These are phyloP conservation scores for Emergomyces pasteurianus DNA, from an alignment of 2,329 filamentous ascomycete species.

Conservation along the genomic window DNA sequence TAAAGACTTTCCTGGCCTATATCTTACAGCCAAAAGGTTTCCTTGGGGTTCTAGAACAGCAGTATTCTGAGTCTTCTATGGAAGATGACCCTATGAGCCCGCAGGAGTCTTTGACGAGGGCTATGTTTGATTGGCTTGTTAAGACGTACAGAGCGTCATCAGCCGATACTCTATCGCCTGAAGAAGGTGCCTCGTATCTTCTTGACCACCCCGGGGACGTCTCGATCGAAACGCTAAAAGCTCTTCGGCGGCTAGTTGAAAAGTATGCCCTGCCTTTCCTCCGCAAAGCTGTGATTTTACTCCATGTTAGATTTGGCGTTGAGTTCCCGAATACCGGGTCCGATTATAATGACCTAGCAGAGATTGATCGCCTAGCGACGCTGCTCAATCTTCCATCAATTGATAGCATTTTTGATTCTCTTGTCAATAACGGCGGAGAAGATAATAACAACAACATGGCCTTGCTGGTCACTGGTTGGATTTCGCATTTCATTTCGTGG, in stretches of 20 bases:
- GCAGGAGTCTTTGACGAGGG: constrained; percentile 19
- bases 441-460: constrained; percentile 33
- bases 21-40: constrained; percentile 28
- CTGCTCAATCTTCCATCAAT: constrained; percentile 65
- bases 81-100: constrained; percentile 19
- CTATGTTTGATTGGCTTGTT: constrained; percentile 29
- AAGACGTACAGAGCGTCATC: constrained; percentile 8
- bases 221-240: constrained; percentile 14
- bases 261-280: constrained; percentile 86
- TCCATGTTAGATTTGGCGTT: constrained; percentile 79
- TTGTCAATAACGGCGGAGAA: constrained; percentile 30
- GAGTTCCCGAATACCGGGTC: constrained; percentile 64
- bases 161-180: background rate
- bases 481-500: constrained; percentile 39
- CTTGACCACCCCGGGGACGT: constrained; percentile 21
- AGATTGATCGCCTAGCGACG: constrained; percentile 70
- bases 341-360: constrained; percentile 41
- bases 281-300: constrained; percentile 69
- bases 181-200: background rate
- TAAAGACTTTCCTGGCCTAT: constrained; percentile 60
- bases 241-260: constrained; percentile 39
- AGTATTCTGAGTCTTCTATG: constrained; percentile 15
- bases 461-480: constrained; percentile 55
- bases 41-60: constrained; percentile 23
- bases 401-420: constrained; percentile 60